These are phyloP conservation scores for Blastobotrys mokoenaii DNA, from an alignment of 805 yeast species.

Conservation along the genomic window DNA sequence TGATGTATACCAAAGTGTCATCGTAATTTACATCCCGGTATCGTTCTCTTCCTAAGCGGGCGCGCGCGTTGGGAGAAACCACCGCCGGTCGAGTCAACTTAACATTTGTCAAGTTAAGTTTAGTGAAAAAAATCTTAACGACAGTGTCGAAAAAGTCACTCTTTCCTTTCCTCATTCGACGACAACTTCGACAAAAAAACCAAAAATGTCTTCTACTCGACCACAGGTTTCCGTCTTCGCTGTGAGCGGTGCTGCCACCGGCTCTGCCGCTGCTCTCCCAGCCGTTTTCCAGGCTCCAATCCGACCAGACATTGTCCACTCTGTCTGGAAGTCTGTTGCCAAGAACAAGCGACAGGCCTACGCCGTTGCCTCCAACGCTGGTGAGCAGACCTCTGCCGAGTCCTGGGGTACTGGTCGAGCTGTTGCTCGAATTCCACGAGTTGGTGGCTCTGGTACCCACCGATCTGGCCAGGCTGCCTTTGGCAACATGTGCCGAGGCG, in stretches of 20 bases:
- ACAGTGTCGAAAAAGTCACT: too few relatives aligned
- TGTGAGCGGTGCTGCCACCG: constrained; percentile 77
- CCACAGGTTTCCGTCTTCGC: constrained; percentile 97
- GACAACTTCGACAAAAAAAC: constrained; percentile 5
- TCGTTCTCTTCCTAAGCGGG: neutral
- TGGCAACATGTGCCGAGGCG: constrained; percentile 99
- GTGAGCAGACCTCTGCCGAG: constrained; percentile 99
- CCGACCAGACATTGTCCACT: constrained; percentile 98
- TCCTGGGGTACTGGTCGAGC: constrained; percentile 99
- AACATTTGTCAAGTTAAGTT: neutral
- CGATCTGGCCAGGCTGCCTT: constrained; percentile 99
- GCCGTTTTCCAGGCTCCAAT: constrained; percentile 99
- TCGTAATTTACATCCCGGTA: neutral
- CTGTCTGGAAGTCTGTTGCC: constrained; percentile 97
- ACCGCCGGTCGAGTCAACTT: neutral
- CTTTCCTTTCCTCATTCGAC: neutral
- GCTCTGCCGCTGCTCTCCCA: constrained; percentile 85
- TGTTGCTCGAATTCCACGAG: constrained; percentile 99
- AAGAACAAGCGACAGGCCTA: constrained; percentile 99
- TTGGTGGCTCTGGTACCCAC: constrained; percentile 99
- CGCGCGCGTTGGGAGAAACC: neutral
- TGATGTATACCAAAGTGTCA: too few relatives aligned
- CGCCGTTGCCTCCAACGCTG: constrained; percentile 98
- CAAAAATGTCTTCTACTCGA: constrained; percentile 55
- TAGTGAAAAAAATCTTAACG: too few relatives aligned